Conservation (phyloP, 257 asterid species). For the Rehmannia glutinosa region DNA sequence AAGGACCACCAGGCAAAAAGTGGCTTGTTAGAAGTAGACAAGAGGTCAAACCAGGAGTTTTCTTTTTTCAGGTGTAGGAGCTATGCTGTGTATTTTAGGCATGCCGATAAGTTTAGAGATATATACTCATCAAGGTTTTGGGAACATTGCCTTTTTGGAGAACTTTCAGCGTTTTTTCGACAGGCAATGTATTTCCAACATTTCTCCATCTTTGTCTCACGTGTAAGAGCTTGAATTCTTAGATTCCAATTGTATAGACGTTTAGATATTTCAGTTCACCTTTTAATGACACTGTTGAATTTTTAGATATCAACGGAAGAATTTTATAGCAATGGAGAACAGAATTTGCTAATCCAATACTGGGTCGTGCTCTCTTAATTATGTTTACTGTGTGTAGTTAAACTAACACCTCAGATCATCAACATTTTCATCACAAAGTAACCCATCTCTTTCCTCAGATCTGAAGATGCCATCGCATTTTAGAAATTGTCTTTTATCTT, state of each 20-base stretch:
- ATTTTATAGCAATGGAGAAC: too few species aligned
- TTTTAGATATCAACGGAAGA: neutral
- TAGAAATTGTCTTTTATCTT: too few species aligned
- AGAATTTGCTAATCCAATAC: too few species aligned
- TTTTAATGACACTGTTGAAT: neutral
- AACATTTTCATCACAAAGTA: too few species aligned
- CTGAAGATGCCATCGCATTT: too few species aligned
- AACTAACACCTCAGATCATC: too few species aligned
- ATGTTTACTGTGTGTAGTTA: too few species aligned
- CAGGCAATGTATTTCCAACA: neutral
- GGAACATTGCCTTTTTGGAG: slow-evolving; percentile 8
- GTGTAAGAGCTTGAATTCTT: slow-evolving; percentile 24
- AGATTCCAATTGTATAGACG: slow-evolving; percentile 38
- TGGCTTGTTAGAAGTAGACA: too few species aligned
- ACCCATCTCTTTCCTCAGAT: too few species aligned
- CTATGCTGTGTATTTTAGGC: slow-evolving; percentile 18
- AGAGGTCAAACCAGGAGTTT: neutral
- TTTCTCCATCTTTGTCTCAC: slow-evolving; percentile 12
- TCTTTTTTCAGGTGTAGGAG: slow-evolving; percentile 15
- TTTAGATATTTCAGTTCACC: slow-evolving; percentile 9
- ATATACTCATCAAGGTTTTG: neutral
- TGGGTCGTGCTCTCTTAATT: too few species aligned
- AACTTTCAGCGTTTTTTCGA: neutral
- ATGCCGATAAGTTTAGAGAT: slow-evolving; percentile 1
- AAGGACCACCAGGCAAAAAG: too few species aligned